Evolutionary conservation across 2,329 filamentous ascomycete genomes (phyloP).

Genomic region (Hysterium pulicare): DNA sequence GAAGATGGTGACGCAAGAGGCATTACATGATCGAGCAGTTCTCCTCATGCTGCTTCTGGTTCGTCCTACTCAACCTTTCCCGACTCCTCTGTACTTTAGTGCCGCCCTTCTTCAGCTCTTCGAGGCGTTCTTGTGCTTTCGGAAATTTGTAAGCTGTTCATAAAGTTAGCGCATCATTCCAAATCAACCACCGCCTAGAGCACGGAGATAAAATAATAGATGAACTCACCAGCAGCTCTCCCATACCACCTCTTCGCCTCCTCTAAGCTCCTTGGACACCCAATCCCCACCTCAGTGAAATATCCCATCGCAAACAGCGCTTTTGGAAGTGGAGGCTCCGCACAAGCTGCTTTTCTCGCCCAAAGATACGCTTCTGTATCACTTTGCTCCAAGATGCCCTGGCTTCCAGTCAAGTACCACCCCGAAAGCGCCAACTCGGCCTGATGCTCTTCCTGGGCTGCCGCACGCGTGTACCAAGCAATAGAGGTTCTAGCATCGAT

Average conservation of each 20-base stretch:
- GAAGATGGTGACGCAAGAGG: too few species aligned
- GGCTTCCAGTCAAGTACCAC: conserved; percentile 87
- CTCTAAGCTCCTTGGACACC: conserved; percentile 78
- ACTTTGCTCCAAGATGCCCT: conserved; percentile 83
- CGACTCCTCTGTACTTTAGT: conserved; percentile 69
- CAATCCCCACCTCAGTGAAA: conserved; percentile 93
- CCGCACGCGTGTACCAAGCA: conserved; percentile 89
- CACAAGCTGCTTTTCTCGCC: conserved; percentile 88
- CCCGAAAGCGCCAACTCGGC: conserved; percentile 63
- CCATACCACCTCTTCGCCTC: conserved; percentile 99
- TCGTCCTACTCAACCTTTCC: conserved; percentile 76
- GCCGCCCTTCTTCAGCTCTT: conserved; percentile 82
- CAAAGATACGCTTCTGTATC: conserved; percentile 97
- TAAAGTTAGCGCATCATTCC: conserved; percentile 13
- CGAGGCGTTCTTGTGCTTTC: conserved; percentile 86
- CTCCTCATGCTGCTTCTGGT: conserved; percentile 80
- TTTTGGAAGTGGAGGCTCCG: conserved; percentile 73
- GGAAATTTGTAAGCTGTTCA: conserved; percentile 82
- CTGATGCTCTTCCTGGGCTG: conserved; percentile 90
- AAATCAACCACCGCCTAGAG: background rate
- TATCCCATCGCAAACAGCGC: conserved; percentile 98
- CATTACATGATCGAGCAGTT: conserved; percentile 79
- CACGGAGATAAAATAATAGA: conserved; percentile 1
- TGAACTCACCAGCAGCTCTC: conserved; percentile 82
- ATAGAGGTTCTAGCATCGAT: conserved; percentile 84